Conservation (phyloP, 2,329 filamentous ascomycete genomes). For the Tolypocladium ophioglossoides region DNA sequence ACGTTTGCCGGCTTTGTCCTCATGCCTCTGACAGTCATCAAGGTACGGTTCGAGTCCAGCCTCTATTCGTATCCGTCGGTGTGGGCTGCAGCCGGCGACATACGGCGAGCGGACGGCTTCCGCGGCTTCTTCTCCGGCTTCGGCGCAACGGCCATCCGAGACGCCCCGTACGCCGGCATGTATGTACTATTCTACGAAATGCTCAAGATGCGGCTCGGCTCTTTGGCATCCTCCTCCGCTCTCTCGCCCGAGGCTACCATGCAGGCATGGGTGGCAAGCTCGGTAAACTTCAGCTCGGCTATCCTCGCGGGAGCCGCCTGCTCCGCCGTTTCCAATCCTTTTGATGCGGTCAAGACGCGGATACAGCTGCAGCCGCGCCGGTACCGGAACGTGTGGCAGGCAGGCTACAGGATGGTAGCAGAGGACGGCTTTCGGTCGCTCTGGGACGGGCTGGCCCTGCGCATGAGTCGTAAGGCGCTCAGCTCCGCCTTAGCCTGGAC, state of each 20-base stretch:
- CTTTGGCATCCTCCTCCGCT: constrained; percentile 7
- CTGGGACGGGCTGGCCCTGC: constrained; percentile 74
- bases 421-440: constrained; percentile 75
- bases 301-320: constrained; percentile 71
- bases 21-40: constrained; percentile 94
- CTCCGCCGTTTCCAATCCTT: constrained; percentile 87
- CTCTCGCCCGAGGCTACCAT: constrained; percentile 12
- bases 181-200: constrained; percentile 94
- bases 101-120: constrained; percentile 60
- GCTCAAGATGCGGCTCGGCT: constrained; percentile 52
- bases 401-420: constrained; percentile 63
- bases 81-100: constrained; percentile 60
- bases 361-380: constrained; percentile 78
- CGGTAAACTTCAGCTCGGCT: constrained; percentile 79
- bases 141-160: constrained; percentile 82
- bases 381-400: constrained; percentile 76
- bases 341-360: constrained; percentile 91
- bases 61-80: constrained; percentile 77
- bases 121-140: constrained; percentile 89
- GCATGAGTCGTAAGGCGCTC: constrained; percentile 84
- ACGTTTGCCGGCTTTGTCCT: constrained; percentile 81
- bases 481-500: constrained; percentile 97
- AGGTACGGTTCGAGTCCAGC: constrained; percentile 88
- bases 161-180: constrained; percentile 92
- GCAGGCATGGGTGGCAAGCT: constrained; percentile 31